A percentile compares a stretch with the other conserved stretches of the same genome.
Evolutionary conservation across 306 rosid species (phyloP).

Genomic region (Delonix regia): DNA sequence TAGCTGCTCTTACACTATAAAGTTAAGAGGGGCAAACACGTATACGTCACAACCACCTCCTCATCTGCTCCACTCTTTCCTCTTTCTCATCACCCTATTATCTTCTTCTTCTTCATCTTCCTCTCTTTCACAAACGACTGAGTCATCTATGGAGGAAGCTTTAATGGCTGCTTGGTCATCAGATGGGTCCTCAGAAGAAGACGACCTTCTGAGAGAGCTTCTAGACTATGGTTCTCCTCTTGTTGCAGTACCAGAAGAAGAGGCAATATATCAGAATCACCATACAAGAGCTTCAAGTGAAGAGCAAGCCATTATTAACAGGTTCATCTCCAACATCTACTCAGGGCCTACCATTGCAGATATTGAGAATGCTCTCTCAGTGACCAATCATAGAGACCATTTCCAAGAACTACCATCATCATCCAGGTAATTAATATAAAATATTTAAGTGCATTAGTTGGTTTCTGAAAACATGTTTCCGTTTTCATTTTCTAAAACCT

Average conservation of each 20-base stretch:
- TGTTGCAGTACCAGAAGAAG: neutral
- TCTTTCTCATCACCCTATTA: slow-evolving; percentile 30
- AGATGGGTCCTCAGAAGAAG: slow-evolving; percentile 56
- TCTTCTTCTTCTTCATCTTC: slow-evolving; percentile 28
- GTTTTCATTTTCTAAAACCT: too few species aligned
- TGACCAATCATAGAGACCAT: slow-evolving; percentile 45
- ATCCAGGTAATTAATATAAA: slow-evolving; percentile 43
- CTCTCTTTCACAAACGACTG: slow-evolving; percentile 19
- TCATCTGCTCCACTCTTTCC: slow-evolving; percentile 69
- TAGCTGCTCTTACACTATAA: slow-evolving; percentile 42
- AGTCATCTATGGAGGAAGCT: slow-evolving; percentile 49
- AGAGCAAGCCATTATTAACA: slow-evolving; percentile 31
- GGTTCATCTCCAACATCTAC: slow-evolving; percentile 54
- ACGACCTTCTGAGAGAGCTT: slow-evolving; percentile 74
- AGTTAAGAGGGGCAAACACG: slow-evolving; percentile 58
- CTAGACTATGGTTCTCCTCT: slow-evolving; percentile 63
- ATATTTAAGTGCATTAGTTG: too few species aligned
- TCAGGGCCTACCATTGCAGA: slow-evolving; percentile 80
- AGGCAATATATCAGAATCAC: neutral
- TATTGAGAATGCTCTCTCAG: slow-evolving; percentile 71
- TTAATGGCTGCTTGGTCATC: slow-evolving; percentile 48
- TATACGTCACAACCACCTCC: slow-evolving; percentile 56
- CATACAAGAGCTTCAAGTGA: neutral
- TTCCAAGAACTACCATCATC: slow-evolving; percentile 48
- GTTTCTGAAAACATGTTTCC: too few species aligned